Evolutionary conservation across 768 basidiomycete species (phyloP).

Genomic region (Cantharellus cinnabarinus): DNA sequence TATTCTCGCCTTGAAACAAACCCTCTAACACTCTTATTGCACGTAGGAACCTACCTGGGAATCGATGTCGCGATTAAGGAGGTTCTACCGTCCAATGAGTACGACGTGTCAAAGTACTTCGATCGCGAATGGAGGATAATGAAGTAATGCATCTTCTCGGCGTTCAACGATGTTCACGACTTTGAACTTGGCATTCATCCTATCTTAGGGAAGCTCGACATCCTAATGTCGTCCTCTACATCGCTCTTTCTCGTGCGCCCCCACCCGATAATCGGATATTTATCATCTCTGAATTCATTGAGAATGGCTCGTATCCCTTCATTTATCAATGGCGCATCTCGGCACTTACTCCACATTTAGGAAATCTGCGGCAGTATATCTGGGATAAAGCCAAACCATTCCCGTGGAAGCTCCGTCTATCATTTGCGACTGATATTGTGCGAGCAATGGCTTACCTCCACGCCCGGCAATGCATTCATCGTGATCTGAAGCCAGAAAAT

Average conservation of each 20-base stretch:
- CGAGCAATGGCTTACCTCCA: conserved; percentile 95
- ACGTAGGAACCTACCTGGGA: conserved; percentile 67
- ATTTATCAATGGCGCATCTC: not conserved
- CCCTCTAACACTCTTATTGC: not conserved
- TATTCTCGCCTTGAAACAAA: not conserved
- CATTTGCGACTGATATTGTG: conserved; percentile 86
- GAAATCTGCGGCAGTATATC: conserved; percentile 79
- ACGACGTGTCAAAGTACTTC: conserved; percentile 94
- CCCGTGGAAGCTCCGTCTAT: conserved; percentile 83
- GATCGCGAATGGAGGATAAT: conserved; percentile 97
- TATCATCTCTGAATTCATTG: conserved; percentile 89
- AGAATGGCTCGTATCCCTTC: conserved; percentile 32
- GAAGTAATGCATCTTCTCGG: conserved; percentile 29
- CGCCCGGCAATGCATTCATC: conserved; percentile 41
- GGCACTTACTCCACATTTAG: conserved; percentile 11
- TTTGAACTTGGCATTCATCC: not conserved
- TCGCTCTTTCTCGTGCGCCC: conserved; percentile 71
- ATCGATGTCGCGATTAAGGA: conserved; percentile 95
- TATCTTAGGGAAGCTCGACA: conserved; percentile 58
- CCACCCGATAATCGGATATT: conserved; percentile 67
- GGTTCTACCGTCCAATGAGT: conserved; percentile 75
- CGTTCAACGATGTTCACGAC: not conserved
- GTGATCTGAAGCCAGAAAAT: conserved; percentile 93
- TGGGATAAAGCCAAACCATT: conserved; percentile 65
- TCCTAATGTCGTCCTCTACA: conserved; percentile 82